Base-by-base conservation (phyloP, 2,329 filamentous ascomycete species). In the Cladophialophora carrionii region DNA sequence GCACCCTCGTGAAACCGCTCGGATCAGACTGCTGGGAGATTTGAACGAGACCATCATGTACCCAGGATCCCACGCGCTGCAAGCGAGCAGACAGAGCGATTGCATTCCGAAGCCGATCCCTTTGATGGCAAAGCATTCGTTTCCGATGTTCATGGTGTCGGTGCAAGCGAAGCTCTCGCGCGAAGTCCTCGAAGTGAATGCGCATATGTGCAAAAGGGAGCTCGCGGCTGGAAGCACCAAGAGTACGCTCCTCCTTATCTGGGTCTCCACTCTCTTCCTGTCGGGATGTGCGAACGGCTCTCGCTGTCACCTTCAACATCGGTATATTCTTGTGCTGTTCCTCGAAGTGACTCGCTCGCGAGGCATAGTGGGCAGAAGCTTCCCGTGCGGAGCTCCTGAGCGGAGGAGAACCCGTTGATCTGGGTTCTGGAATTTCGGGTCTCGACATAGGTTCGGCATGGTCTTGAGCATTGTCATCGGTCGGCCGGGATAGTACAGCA, bases 1-100 rank as follows among this genome's bases (percentile, higher is more conserved):
- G 80, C 22, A 80, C 75, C 57, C 75, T 73, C 62, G 78, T 75
- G 64, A 82, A 82, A 66, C 73, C 78, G 66, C 73, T 70, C 67
- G 80, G 79, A 72, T 82, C 79, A 65, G 78, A 77, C 71, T 80
- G 75, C 67, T 76, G 79, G 61, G 80, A 75, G 55, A 76, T 76
- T 69, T 81, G 79, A 41, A 81, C 78, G 26, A 82, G 72, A 43
- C 79, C 79, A 57, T 77, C 77, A 67, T 81, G 79, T 29, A 78
- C 73, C 59, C 76, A 76, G 34, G 75, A 74, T 29, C 77, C 76
- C 63, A 80, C 74, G 53, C 79, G 78, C 62, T 78, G 70, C 64
- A 81, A 72, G 37, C 80, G 77, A 56, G 77, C 73, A 48, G 78
- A 79, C 37, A 81, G 70, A 46, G 77, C 78, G 59, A 81, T 76